Base-by-base conservation (phyloP, 305 asterid species). In the Salvia sclarea region DNA sequence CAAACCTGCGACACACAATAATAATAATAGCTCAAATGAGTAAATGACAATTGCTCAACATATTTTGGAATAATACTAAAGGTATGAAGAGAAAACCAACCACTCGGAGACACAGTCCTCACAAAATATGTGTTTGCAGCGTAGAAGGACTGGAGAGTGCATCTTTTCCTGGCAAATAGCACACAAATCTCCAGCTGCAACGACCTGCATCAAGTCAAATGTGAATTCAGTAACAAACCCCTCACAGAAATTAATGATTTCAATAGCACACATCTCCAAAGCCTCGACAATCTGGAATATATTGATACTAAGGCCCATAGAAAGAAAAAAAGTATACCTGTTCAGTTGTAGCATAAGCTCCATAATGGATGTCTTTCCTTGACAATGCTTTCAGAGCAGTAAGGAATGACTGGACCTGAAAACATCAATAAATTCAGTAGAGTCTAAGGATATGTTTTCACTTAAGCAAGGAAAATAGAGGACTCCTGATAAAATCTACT, bases 131-230 rank as follows among this genome's bases (percentile, higher is more conserved):
- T 88, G 95, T 76, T 85, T 85, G 81, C 95, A 88, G 7, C 90
- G 90, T 41, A 88, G 79, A 21, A 88, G 84, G 66, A 88, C 85
- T 25, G 95, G 95, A 16, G 81, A 76, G 25, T 85, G 87, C 90
- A 88, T 78, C 69, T 88, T 88, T 77, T 88, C 95, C 84, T 88
- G 95, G 80, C 95, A 88, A 76, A 88, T 88, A 69, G 92, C 95
- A 76, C 95, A 86, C 70, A 88, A 73, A 75, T 88, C 92, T 66
- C 95, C 95, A 18, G 82, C 86, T 47, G 88, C 92, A 71, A 65
- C 55, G 53, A 84, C 95, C 95, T 88, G 85, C 79, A 79, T 64
- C 16, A 35, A 61, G 68, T 31, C 38, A 18, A 52, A 54, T 50
- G 28, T 41, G 47, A 78, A 22, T 59, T 21, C 61, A 67, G 43